phyloP scores from a whole-genome alignment of 2,329 filamentous ascomycete genomes.

The Hypoxylon sp. region DNA sequence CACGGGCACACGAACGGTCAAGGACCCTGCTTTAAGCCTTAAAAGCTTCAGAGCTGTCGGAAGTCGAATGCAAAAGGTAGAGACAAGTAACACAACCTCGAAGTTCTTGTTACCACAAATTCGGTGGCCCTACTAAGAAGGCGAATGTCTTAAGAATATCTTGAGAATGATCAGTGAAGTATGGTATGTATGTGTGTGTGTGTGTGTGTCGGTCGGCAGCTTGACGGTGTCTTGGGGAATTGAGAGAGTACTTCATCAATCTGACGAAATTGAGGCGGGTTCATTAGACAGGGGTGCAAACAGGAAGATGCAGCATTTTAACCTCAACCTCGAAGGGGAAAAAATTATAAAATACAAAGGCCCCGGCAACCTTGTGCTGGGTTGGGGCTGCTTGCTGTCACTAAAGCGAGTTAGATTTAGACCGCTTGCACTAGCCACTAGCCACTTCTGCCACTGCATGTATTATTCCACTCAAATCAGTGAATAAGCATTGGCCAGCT shows the following conservation, averaged over 20 bases:
- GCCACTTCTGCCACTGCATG: neutral
- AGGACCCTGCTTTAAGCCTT: conserved; percentile 25
- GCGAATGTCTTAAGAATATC: neutral
- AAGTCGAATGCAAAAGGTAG: neutral
- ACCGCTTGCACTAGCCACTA: neutral
- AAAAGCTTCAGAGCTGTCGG: conserved; percentile 1
- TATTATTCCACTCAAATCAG: neutral
- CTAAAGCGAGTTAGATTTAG: conserved; percentile 12
- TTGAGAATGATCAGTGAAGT: neutral
- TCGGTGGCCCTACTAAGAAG: neutral
- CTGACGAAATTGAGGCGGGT: conserved; percentile 39
- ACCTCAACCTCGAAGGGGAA: conserved; percentile 4
- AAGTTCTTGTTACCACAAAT: neutral
- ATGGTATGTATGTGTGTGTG: neutral
- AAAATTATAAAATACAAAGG: neutral
- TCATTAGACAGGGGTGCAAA: conserved; percentile 20
- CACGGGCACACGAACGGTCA: conserved; percentile 11
- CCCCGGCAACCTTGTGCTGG: conserved; percentile 4
- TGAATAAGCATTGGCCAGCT: conserved; percentile 2
- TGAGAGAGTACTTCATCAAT: conserved; percentile 31
- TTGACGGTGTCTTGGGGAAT: conserved; percentile 1
- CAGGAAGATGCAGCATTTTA: conserved; percentile 9
- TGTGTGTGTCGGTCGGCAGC: neutral
- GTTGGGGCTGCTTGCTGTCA: conserved; percentile 10
- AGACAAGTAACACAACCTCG: neutral